These are phyloP conservation scores for Pseudisothecium myosuroides DNA, from an alignment of 225 moss, liverwort and hornwort genomes.

Conservation along the genomic window DNA sequence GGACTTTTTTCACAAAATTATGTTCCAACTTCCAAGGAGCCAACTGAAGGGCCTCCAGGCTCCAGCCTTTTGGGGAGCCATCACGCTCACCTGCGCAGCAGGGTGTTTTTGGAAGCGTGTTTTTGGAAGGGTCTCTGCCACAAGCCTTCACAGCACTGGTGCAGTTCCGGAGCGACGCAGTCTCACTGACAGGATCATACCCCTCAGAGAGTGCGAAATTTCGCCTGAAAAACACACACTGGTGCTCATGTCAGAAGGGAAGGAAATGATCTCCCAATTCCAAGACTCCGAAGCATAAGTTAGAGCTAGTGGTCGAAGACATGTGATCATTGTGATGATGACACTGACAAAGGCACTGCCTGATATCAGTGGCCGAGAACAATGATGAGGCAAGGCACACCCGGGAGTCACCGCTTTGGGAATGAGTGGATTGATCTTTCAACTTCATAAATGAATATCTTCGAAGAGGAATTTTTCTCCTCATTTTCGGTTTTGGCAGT, in stretches of 20 bases:
- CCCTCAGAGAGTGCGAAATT: not conserved
- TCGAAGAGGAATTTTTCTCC: not conserved
- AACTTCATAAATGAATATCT: not conserved
- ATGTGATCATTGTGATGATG: not conserved
- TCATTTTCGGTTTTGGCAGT: not conserved
- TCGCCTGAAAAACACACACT: accelerated
- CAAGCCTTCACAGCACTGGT: not conserved
- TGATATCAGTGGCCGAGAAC: not conserved
- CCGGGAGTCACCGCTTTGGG: not conserved
- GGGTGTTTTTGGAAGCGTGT: too few species aligned
- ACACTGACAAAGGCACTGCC: not conserved
- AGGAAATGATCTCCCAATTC: too few species aligned
- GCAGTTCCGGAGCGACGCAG: accelerated
- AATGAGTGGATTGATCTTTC: not conserved
- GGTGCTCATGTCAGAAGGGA: not conserved
- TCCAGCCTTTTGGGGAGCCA: not conserved
- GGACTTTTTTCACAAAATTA: not conserved
- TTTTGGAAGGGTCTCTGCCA: not conserved
- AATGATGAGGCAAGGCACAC: not conserved
- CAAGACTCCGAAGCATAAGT: not conserved
- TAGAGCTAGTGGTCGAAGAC: too few species aligned
- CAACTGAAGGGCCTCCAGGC: not conserved
- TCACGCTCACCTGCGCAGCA: not conserved
- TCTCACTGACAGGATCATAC: not conserved
- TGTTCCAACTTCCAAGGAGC: not conserved